Conservation (phyloP, 2,329 filamentous ascomycete species). For the Alternaria conjuncta region DNA sequence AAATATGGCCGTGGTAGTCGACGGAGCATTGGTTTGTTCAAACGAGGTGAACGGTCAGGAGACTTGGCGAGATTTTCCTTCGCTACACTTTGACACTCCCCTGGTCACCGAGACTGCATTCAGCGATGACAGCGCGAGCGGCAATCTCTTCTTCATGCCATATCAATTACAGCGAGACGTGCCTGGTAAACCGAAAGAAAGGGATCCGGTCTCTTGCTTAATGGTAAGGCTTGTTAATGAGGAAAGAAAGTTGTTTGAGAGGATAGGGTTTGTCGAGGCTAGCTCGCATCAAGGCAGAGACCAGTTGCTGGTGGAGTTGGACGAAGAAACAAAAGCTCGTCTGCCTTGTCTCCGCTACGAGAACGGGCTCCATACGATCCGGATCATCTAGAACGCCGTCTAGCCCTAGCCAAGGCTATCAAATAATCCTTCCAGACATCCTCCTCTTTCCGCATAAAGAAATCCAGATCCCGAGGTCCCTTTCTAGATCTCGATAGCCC, state of each 20-base stretch:
- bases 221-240: neutral
- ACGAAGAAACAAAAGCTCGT: slow-evolving; percentile 9
- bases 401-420: neutral
- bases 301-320: slow-evolving; percentile 1
- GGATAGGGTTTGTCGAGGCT: neutral
- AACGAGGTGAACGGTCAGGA: neutral
- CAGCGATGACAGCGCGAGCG: neutral
- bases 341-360: slow-evolving; percentile 19
- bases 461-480: neutral
- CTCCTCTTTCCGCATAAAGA: neutral
- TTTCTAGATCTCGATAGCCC: neutral
- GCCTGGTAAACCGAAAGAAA: neutral
- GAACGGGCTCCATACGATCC: slow-evolving; percentile 15
- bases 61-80: neutral
- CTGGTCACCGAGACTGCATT: neutral
- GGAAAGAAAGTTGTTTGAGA: neutral
- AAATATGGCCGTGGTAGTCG: neutral
- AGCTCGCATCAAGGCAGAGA: neutral
- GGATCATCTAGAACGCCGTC: slow-evolving; percentile 9
- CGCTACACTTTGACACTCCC: neutral
- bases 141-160: slow-evolving; percentile 1
- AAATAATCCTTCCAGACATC: neutral
- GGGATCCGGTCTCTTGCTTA: neutral
- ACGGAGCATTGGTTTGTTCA: neutral
- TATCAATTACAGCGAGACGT: neutral